Conservation (phyloP, 2,329 filamentous ascomycete species). For the Pyrenophora graminea region DNA sequence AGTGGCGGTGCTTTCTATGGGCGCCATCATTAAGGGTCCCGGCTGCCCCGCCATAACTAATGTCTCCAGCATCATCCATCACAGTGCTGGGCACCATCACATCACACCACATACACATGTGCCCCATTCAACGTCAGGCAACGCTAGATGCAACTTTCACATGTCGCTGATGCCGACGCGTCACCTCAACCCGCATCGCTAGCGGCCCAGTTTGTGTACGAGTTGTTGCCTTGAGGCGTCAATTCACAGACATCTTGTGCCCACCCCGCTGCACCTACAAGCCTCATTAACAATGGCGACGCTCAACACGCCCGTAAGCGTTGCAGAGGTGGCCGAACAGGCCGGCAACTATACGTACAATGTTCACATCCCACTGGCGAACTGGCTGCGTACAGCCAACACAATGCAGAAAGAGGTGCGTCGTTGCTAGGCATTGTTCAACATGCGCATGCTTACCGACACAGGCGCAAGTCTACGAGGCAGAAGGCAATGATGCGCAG, state of each 20-base stretch:
- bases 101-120: too few species aligned
- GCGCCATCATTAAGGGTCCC: conserved; percentile 1
- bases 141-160: conserved; percentile 13
- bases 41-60: conserved; percentile 32
- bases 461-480: conserved; percentile 81
- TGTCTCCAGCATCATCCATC: conserved; percentile 26
- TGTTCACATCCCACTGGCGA: conserved; percentile 72
- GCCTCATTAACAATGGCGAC: conserved; percentile 31
- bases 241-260: neutral
- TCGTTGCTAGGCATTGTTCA: conserved; percentile 2
- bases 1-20: conserved; percentile 4
- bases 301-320: conserved; percentile 62
- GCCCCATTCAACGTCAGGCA: conserved; percentile 19
- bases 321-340: conserved; percentile 75
- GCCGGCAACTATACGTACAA: conserved; percentile 85
- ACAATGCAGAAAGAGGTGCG: conserved; percentile 79
- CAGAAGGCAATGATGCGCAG: conserved; percentile 82
- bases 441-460: conserved; percentile 19
- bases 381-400: conserved; percentile 81
- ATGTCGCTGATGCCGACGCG: conserved; percentile 38
- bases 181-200: conserved; percentile 26
- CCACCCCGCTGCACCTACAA: conserved; percentile 13
- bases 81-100: conserved; percentile 21
- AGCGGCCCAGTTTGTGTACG: conserved; percentile 16
- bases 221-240: conserved; percentile 8